Conservation (phyloP, 2,329 filamentous ascomycete genomes). For the Hortaea sp. region DNA sequence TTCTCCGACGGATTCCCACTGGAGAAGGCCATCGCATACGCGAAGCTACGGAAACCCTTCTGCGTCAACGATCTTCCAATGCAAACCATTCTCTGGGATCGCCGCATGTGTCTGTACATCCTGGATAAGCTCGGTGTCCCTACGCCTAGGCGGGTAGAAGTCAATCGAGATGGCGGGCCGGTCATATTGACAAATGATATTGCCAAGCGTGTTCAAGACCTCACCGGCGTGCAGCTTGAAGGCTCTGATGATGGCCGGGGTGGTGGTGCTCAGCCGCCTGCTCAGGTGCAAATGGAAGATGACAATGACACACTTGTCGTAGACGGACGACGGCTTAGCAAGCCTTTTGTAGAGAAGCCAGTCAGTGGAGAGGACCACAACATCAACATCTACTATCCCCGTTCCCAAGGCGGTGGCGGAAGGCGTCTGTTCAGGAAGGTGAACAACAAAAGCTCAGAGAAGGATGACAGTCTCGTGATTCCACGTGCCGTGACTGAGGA, state of each 20-base stretch:
- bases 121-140: slow-evolving; percentile 83
- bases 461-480: slow-evolving; percentile 62
- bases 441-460: slow-evolving; percentile 98
- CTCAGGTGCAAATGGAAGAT: slow-evolving; percentile 75
- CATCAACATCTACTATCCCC: slow-evolving; percentile 94
- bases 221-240: slow-evolving; percentile 67
- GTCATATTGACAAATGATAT: slow-evolving; percentile 67
- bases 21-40: slow-evolving; percentile 94
- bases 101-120: slow-evolving; percentile 77
- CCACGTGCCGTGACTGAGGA: slow-evolving; percentile 76
- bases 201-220: slow-evolving; percentile 65
- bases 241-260: slow-evolving; percentile 59
- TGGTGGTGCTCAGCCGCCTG: slow-evolving; percentile 46
- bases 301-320: slow-evolving; percentile 81
- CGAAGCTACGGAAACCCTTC: slow-evolving; percentile 84
- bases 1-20: slow-evolving; percentile 96
- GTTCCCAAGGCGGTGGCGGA: slow-evolving; percentile 75
- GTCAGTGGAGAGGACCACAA: slow-evolving; percentile 99
- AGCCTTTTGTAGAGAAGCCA: slow-evolving; percentile 97
- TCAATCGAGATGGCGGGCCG: slow-evolving; percentile 88
- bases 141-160: slow-evolving; percentile 78
- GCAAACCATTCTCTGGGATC: slow-evolving; percentile 95
- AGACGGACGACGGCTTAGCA: slow-evolving; percentile 70
- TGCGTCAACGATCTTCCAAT: slow-evolving; percentile 96
- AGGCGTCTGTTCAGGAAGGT: slow-evolving; percentile 91